Percentiles rank a stretch among this genome's conserved stretches.
These are phyloP conservation scores for Salvia hispanica DNA, from an alignment of 257 asterid species.

Conservation along the genomic window DNA sequence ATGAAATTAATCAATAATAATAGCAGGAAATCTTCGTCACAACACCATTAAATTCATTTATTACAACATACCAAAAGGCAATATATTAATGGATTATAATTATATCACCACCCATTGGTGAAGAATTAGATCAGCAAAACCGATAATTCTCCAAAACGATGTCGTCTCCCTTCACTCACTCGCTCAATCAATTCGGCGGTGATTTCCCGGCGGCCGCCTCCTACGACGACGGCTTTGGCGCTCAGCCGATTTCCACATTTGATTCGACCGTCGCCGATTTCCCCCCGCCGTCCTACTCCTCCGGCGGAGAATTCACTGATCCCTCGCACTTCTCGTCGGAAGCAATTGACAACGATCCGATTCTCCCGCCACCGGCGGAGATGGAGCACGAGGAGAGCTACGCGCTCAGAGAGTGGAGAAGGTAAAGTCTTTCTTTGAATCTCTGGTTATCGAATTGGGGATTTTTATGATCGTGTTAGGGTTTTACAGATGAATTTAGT, in stretches of 20 bases:
- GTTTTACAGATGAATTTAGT: neutral
- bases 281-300: slow-evolving; percentile 45
- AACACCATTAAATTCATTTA: too few relatives aligned
- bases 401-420: slow-evolving; percentile 87
- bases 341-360: slow-evolving; percentile 40
- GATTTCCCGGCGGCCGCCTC: slow-evolving; percentile 43
- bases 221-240: slow-evolving; percentile 47
- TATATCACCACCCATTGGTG: too few relatives aligned
- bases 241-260: slow-evolving; percentile 42
- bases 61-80: too few relatives aligned
- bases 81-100: too few relatives aligned
- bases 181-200: slow-evolving; percentile 44
- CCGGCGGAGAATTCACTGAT: slow-evolving; percentile 48
- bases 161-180: slow-evolving; percentile 59
- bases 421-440: slow-evolving; percentile 41
- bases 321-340: slow-evolving; percentile 45
- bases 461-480: too few relatives aligned
- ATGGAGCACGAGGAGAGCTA: slow-evolving; percentile 59
- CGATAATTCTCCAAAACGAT: slow-evolving; percentile 30
- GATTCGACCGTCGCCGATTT: slow-evolving; percentile 41
- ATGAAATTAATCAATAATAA: too few relatives aligned
- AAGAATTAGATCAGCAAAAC: slow-evolving; percentile 22
- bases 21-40: too few relatives aligned
- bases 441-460: slow-evolving; percentile 6
- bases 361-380: slow-evolving; percentile 58